phyloP scores from a whole-genome alignment of 164 flowering plant genomes.

The Piper longum region DNA sequence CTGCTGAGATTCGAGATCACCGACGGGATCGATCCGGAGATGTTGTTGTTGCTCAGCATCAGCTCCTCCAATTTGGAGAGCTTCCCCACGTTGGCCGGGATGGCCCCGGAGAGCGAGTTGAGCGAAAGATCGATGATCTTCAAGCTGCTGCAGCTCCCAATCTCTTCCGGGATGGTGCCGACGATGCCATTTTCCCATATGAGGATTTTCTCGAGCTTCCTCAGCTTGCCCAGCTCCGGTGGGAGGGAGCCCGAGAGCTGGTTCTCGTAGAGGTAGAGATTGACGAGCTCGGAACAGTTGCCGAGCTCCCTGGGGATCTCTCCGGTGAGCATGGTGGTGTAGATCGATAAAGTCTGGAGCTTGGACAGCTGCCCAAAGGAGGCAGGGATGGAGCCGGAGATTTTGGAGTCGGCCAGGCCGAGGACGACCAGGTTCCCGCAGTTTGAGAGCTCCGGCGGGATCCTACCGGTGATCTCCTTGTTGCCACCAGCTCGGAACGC shows the following conservation, averaged over 20 bases:
- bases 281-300: conserved; percentile 65
- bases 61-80: conserved; percentile 45
- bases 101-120: conserved; percentile 61
- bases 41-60: conserved; percentile 58
- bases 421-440: conserved; percentile 33
- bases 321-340: conserved; percentile 68
- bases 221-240: conserved; percentile 49
- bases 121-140: conserved; percentile 56
- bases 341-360: conserved; percentile 56
- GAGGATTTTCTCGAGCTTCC: conserved; percentile 51
- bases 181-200: conserved; percentile 69
- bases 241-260: conserved; percentile 66
- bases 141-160: conserved; percentile 60
- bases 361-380: conserved; percentile 45
- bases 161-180: conserved; percentile 64
- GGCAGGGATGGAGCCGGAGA: conserved; percentile 42
- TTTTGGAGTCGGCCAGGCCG: conserved; percentile 47
- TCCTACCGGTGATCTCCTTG: conserved; percentile 45
- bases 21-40: conserved; percentile 57
- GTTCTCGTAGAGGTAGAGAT: conserved; percentile 56
- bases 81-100: conserved; percentile 48
- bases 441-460: conserved; percentile 51
- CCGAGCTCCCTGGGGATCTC: conserved; percentile 68
- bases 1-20: conserved; percentile 32
- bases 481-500: conserved; percentile 71